Evolutionary conservation across 2,329 filamentous ascomycete species (phyloP).

Genomic region (Pseudogymnoascus pannorum): DNA sequence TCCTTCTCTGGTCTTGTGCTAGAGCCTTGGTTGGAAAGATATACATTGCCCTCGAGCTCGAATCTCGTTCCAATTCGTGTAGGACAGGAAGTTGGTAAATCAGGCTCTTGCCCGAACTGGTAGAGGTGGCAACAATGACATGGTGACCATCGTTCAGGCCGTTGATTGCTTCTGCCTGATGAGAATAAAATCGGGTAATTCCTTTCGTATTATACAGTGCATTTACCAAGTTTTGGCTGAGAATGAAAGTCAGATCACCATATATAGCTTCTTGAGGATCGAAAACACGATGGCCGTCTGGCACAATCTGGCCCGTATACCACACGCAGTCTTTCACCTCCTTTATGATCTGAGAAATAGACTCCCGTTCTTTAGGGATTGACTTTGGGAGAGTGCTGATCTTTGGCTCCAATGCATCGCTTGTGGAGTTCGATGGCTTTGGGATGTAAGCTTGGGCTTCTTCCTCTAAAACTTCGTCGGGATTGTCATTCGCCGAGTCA

Average conservation of each 20-base stretch:
- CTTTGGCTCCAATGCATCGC: constrained; percentile 27
- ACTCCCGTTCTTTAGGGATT: constrained; percentile 74
- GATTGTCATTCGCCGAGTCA: constrained; percentile 54
- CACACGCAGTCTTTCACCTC: constrained; percentile 77
- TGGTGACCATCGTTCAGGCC: constrained; percentile 72
- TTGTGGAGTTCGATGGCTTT: constrained; percentile 40
- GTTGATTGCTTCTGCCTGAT: constrained; percentile 93
- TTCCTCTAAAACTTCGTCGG: constrained; percentile 55
- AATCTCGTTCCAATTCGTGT: constrained; percentile 73
- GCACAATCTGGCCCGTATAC: constrained; percentile 90
- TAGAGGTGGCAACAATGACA: constrained; percentile 90
- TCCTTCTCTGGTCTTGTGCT: constrained; percentile 87
- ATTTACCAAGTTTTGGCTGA: constrained; percentile 92
- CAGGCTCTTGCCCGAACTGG: constrained; percentile 93
- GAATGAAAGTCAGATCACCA: constrained; percentile 73
- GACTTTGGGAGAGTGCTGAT: constrained; percentile 48
- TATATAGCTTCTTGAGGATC: constrained; percentile 76
- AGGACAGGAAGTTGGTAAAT: constrained; percentile 95
- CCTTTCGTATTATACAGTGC: constrained; percentile 86
- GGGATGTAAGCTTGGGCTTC: constrained; percentile 58
- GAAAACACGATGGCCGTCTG: constrained; percentile 85
- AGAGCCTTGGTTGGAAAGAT: constrained; percentile 97
- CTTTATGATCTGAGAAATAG: constrained; percentile 74
- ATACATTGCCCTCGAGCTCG: constrained; percentile 79
- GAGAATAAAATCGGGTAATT: constrained; percentile 80